phyloP scores from a whole-genome alignment of 2,329 filamentous ascomycete genomes.

The Fusarium austroafricanum region DNA sequence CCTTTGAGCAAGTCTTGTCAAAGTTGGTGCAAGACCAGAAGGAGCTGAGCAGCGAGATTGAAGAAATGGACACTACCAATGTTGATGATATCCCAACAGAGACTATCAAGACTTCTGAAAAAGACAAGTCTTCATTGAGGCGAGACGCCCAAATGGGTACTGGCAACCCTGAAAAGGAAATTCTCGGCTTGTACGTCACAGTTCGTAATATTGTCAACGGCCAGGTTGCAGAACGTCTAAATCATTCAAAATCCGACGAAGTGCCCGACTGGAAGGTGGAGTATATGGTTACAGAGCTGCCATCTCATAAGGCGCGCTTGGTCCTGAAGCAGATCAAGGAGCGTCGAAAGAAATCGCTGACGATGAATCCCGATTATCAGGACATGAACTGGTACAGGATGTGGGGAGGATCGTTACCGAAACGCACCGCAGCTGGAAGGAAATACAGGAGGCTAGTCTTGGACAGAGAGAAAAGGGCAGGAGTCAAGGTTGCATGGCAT shows the following conservation, averaged over 20 bases:
- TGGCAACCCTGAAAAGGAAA: background rate
- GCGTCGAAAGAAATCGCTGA: conserved; percentile 64
- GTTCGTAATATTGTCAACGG: conserved; percentile 80
- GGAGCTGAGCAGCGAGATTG: conserved; percentile 40
- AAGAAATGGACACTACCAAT: conserved; percentile 3
- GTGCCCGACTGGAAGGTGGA: conserved; percentile 74
- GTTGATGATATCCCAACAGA: background rate
- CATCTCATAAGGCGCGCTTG: conserved; percentile 54
- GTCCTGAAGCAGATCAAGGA: conserved; percentile 68
- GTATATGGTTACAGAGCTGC: conserved; percentile 78
- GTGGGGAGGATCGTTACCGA: conserved; percentile 56
- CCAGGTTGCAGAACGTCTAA: conserved; percentile 64
- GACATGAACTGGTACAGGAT: conserved; percentile 59
- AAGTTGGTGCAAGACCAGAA: conserved; percentile 56
- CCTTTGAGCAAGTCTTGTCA: conserved; percentile 64
- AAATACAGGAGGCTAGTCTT: conserved; percentile 67
- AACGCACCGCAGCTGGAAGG: conserved; percentile 65
- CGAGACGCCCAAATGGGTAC: background rate
- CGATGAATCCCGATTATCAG: conserved; percentile 55
- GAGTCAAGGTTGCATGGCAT: conserved; percentile 60
- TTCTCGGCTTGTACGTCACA: conserved; percentile 76
- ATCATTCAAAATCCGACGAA: background rate
- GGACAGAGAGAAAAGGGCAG: conserved; percentile 59
- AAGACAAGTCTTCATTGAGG: background rate
- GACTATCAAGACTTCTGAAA: background rate